Evolutionary conservation across 1,284 basidiomycete species (phyloP).

Genomic region (Sporisorium exsertum): DNA sequence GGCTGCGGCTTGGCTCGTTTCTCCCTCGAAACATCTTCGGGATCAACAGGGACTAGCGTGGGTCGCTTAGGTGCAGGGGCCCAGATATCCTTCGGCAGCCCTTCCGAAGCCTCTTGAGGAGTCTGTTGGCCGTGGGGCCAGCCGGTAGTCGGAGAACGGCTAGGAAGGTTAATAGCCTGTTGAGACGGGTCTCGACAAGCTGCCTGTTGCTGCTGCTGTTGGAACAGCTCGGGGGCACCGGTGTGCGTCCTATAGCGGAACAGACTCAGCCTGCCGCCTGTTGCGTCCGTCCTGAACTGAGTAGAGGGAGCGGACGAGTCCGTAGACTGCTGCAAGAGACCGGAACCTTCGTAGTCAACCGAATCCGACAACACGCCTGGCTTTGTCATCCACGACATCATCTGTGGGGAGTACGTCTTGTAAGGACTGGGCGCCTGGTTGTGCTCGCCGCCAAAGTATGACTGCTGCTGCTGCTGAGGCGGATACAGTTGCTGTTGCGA

Average conservation of each 20-base stretch:
- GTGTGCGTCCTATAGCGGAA: slow-evolving; percentile 17
- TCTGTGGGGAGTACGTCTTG: slow-evolving; percentile 20
- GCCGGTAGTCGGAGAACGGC: neutral
- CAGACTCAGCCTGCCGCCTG: slow-evolving; percentile 1
- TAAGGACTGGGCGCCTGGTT: slow-evolving; percentile 14
- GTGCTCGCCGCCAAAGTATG: neutral
- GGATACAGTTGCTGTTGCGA: neutral
- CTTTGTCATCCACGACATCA: slow-evolving; percentile 3
- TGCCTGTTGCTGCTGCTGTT: neutral
- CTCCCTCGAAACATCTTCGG: slow-evolving; percentile 32
- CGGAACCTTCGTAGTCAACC: neutral
- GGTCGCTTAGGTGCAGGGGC: slow-evolving; percentile 39
- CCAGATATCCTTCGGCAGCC: slow-evolving; percentile 37
- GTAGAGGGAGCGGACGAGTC: slow-evolving; percentile 2
- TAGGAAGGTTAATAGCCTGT: neutral
- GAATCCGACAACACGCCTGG: neutral
- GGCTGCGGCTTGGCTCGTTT: slow-evolving; percentile 38
- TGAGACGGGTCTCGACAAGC: neutral
- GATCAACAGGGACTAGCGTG: slow-evolving; percentile 26
- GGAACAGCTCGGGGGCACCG: neutral
- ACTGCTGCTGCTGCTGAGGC: neutral
- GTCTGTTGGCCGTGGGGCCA: slow-evolving; percentile 5
- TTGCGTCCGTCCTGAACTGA: neutral
- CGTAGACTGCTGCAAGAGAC: neutral
- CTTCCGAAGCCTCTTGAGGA: neutral